Percentiles rank a stretch among this genome's conserved stretches.
Evolutionary conservation across 176 grass and related monocot species (phyloP).

Genomic region (Oryza officinalis): DNA sequence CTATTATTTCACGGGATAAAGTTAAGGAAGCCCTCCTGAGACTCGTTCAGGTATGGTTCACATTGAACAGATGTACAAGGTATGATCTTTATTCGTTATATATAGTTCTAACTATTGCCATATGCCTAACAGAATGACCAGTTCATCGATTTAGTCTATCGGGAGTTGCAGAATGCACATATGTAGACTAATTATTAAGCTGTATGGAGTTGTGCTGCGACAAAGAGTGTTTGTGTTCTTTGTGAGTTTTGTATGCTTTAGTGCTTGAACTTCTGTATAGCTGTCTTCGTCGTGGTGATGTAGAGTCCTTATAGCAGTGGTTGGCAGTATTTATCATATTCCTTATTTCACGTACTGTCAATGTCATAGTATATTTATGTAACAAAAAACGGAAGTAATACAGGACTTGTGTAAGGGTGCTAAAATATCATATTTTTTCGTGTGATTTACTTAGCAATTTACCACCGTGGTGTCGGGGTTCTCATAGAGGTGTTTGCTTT

Average conservation of each 20-base stretch:
- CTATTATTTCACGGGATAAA: slow-evolving; percentile 72
- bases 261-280: slow-evolving; percentile 43
- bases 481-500: neutral
- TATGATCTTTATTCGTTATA: neutral
- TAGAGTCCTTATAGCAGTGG: slow-evolving; percentile 41
- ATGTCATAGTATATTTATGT: slow-evolving; percentile 34
- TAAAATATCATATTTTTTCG: slow-evolving; percentile 27
- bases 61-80: neutral
- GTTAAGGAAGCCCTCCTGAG: slow-evolving; percentile 70
- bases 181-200: slow-evolving; percentile 29
- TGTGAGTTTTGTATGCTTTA: slow-evolving; percentile 38
- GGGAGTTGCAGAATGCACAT: slow-evolving; percentile 64
- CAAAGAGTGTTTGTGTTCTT: slow-evolving; percentile 13
- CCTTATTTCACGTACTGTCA: slow-evolving; percentile 18
- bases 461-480: neutral
- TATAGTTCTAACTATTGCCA: slow-evolving; percentile 14
- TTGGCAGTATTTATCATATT: slow-evolving; percentile 29
- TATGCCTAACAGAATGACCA: slow-evolving; percentile 55
- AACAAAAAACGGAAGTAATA: slow-evolving; percentile 11
- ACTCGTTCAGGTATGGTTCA: slow-evolving; percentile 68
- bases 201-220: neutral
- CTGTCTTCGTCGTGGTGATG: slow-evolving; percentile 19
- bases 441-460: neutral
- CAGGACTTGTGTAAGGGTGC: neutral
- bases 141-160: slow-evolving; percentile 75